A percentile compares a stretch with the other conserved stretches of the same genome.
Evolutionary conservation across 768 basidiomycete genomes (phyloP).

Genomic region (Leucocoprinus sp.): DNA sequence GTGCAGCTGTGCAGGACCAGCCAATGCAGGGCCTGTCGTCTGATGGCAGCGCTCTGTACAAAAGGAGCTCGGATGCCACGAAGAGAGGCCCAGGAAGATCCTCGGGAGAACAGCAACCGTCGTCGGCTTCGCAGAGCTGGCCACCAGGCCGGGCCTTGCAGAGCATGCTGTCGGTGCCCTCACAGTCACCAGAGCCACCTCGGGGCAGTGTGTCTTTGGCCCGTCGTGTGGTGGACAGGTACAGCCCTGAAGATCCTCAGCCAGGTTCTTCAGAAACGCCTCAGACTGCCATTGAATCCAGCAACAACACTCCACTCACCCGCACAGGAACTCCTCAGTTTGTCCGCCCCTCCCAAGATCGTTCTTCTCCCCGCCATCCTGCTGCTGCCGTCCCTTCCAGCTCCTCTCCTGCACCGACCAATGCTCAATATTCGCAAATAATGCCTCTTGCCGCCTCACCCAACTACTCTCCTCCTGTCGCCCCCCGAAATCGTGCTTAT

Average conservation of each 20-base stretch:
- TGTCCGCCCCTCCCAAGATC: conserved; percentile 15
- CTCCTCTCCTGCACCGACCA: conserved; percentile 12
- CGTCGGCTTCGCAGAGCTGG: conserved; percentile 12
- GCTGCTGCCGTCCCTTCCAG: conserved; percentile 27
- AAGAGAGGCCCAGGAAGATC: conserved; percentile 7
- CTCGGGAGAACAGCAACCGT: conserved; percentile 8
- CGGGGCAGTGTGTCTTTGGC: conserved; percentile 34
- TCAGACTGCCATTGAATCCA: conserved; percentile 23
- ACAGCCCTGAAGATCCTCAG: conserved; percentile 26
- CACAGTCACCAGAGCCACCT: conserved; percentile 29
- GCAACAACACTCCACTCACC: conserved; percentile 19
- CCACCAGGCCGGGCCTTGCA: conserved; percentile 7
- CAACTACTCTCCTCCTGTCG: conserved; percentile 55
- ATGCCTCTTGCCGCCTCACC: conserved; percentile 54
- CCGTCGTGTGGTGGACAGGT: conserved; percentile 42
- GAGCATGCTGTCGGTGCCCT: conserved; percentile 17
- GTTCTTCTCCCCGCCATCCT: conserved; percentile 38
- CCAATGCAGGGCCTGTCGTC: neutral
- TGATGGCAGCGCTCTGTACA: conserved; percentile 11
- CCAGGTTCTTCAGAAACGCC: conserved; percentile 20
- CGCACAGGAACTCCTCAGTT: conserved; percentile 20
- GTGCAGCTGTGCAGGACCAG: neutral
- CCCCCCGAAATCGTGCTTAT: conserved; percentile 57
- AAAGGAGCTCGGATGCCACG: conserved; percentile 15
- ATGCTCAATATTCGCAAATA: conserved; percentile 31